Base-by-base conservation (phyloP, 805 yeast genomes). In the Candida ponderosae region DNA sequence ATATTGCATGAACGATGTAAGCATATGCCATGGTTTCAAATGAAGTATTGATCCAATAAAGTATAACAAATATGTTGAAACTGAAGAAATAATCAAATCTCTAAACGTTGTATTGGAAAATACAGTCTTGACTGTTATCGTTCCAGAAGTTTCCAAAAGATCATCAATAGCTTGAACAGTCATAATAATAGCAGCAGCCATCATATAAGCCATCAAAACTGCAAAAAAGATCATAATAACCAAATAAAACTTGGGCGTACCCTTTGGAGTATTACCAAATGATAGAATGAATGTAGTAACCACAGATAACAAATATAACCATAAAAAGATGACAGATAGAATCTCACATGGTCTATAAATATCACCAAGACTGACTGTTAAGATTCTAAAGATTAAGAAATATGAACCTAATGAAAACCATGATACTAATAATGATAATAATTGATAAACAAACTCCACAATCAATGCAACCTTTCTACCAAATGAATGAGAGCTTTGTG, bases 331-430 rank as follows among this genome's bases (percentile, higher is more conserved):
- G 4, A 85, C 83, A 2, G 94, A 79, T 21, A 90, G 63, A 39
- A 85, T 75, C 48, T 74, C 75, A 19, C 96, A 96, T 6, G 86
- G 82, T 1, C 72, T 70, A 51, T 85, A 81, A 18, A 75, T 54
- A 42, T 81, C 74, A 32, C 79, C 93, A 43, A 90, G 68, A 37
- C 89, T 81, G 23, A 80, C 72, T 0, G 96, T 83, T 53, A 93
- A 71, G 46, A 90, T 86, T 52, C 95, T 69, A 66, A 90, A 90
- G 37, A 90, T 96, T 40, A 93, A 61, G 58, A 85, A 90, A 59
- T 86, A 93, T 32, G 90, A 85, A 29, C 93, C 94, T 40, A 90
- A 62, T 1, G 96, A 84, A 55, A 90, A 90, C 96, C 96, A 90
- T 4, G 96, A 83, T 33, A 89, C 83, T 37, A 87, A 50, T 37